phyloP scores from a whole-genome alignment of 352 stramenopile genomes.

The Phytophthora fragariae region DNA sequence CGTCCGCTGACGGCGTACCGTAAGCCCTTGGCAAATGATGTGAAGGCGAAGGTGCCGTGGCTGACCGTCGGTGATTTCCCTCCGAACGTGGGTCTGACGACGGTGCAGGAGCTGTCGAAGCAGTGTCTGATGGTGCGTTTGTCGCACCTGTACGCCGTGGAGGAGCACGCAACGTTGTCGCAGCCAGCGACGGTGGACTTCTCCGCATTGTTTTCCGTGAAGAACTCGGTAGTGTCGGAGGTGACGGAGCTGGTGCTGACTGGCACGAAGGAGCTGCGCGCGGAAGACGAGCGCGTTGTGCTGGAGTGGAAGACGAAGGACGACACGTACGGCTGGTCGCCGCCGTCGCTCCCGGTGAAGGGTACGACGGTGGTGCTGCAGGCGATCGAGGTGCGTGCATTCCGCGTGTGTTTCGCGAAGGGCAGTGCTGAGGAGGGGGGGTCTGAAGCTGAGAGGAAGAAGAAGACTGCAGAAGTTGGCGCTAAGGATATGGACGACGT shows the following conservation, averaged over 20 bases:
- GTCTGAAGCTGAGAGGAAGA: background rate
- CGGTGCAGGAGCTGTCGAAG: slow-evolving; percentile 82
- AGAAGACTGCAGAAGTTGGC: background rate
- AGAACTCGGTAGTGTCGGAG: slow-evolving; percentile 57
- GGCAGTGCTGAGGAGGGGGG: background rate
- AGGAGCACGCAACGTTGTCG: slow-evolving; percentile 86
- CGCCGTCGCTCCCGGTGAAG: slow-evolving; percentile 51
- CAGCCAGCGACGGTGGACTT: slow-evolving; percentile 82
- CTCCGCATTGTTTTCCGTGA: slow-evolving; percentile 57
- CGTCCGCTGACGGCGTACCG: slow-evolving; percentile 64
- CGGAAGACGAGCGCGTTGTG: slow-evolving; percentile 39
- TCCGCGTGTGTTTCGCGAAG: slow-evolving; percentile 75
- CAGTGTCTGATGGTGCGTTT: slow-evolving; percentile 91
- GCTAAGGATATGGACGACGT: background rate
- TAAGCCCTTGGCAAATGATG: slow-evolving; percentile 32
- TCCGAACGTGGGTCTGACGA: slow-evolving; percentile 94
- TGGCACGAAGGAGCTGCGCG: slow-evolving; percentile 66
- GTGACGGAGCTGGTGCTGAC: slow-evolving; percentile 92
- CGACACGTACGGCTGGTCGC: slow-evolving; percentile 35
- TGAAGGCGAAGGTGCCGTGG: slow-evolving; percentile 72
- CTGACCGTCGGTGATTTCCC: slow-evolving; percentile 82
- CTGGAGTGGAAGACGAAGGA: slow-evolving; percentile 54
- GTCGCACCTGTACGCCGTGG: slow-evolving; percentile 93
- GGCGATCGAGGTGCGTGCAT: slow-evolving; percentile 95
- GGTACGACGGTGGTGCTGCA: slow-evolving; percentile 77